These are phyloP conservation scores for Xylariaceae sp. DNA, from an alignment of 2,329 filamentous ascomycete species.

Conservation along the genomic window DNA sequence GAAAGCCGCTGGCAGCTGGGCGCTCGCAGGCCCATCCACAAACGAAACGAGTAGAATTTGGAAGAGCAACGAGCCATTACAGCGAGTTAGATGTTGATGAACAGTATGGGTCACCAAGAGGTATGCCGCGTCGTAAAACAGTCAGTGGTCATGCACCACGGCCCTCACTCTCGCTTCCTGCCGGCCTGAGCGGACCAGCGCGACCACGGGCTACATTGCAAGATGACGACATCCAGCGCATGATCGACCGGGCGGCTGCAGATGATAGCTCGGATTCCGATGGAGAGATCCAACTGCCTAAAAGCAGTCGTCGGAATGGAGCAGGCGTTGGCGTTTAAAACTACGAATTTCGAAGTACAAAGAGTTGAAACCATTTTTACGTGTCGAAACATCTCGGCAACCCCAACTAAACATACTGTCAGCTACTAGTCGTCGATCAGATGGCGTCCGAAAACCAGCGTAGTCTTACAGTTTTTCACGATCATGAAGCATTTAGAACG, in stretches of 20 bases:
- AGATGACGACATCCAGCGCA: conserved; percentile 56
- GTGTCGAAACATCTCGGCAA: too few species aligned
- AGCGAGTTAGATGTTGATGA: conserved; percentile 49
- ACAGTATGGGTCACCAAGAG: conserved; percentile 33
- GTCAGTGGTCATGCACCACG: conserved; percentile 35
- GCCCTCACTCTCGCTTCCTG: conserved; percentile 43
- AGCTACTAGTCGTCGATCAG: too few species aligned
- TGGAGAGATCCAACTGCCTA: conserved; percentile 51
- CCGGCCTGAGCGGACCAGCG: conserved; percentile 40
- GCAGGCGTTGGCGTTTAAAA: conserved; percentile 25
- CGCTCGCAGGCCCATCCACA: conserved; percentile 35
- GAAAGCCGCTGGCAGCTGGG: conserved; percentile 50
- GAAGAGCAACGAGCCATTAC: conserved; percentile 39
- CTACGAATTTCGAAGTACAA: too few species aligned
- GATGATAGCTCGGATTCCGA: conserved; percentile 55
- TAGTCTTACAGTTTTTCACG: too few species aligned
- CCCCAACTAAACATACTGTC: too few species aligned
- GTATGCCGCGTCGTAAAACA: conserved; percentile 41
- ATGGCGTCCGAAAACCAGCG: too few species aligned
- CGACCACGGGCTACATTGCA: conserved; percentile 41
- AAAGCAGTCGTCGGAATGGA: conserved; percentile 23
- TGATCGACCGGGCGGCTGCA: conserved; percentile 51
- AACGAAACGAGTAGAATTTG: conserved; percentile 45
- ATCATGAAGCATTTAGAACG: too few species aligned
- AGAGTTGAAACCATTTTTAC: too few species aligned